Conservation (phyloP, 139 green algal genomes). For the Chlorella sp. region DNA sequence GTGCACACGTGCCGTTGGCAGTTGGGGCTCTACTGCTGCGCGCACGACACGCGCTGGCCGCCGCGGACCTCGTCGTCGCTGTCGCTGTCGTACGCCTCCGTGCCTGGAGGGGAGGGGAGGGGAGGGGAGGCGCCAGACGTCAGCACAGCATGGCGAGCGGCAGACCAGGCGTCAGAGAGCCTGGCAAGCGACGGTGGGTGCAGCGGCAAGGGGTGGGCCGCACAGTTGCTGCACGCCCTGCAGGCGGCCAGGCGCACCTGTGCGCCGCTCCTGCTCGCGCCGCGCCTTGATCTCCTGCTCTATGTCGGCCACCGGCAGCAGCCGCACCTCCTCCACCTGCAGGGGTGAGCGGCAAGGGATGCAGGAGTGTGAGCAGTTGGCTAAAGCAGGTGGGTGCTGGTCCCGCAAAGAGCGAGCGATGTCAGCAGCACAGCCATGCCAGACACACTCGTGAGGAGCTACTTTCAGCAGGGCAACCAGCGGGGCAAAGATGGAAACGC, state of each 20-base stretch:
- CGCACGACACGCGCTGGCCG: constrained; percentile 92
- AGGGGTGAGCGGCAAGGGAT: not conserved
- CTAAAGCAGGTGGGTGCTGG: not conserved
- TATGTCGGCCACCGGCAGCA: constrained; percentile 75
- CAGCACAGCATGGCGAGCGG: too few relatives aligned
- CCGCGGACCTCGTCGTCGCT: constrained; percentile 85
- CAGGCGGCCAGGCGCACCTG: not conserved
- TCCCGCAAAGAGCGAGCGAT: not conserved
- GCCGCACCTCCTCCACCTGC: constrained; percentile 60
- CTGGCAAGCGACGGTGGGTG: not conserved
- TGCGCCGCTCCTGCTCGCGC: constrained; percentile 53
- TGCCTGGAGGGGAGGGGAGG: constrained; percentile 33
- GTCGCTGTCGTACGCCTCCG: constrained; percentile 72
- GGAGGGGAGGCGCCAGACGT: not conserved
- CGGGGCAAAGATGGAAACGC: not conserved
- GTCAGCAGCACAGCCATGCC: not conserved
- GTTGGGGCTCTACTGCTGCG: constrained; percentile 86
- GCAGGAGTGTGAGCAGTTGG: not conserved
- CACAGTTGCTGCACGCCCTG: not conserved
- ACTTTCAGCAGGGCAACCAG: not conserved
- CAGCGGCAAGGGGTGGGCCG: not conserved
- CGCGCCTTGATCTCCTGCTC: constrained; percentile 88
- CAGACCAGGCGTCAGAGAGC: not conserved
- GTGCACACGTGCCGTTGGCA: not conserved
- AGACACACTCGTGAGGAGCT: not conserved